Evolutionary conservation across 2,329 filamentous ascomycete species (phyloP).

Genomic region (Fusarium graminum): DNA sequence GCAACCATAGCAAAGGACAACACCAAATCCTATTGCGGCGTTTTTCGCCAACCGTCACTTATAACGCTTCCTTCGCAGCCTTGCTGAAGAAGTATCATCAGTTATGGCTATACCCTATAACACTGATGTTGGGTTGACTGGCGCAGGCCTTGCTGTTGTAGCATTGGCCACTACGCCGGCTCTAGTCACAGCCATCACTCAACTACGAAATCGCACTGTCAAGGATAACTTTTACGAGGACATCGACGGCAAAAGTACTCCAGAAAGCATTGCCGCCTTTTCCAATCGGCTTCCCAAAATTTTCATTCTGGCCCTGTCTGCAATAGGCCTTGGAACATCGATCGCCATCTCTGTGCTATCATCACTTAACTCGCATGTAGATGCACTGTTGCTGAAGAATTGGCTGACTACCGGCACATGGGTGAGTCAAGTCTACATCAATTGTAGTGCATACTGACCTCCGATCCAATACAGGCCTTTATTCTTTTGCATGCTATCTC

Average conservation of each 20-base stretch:
- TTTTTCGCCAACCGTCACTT: slow-evolving; percentile 16
- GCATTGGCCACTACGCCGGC: slow-evolving; percentile 56
- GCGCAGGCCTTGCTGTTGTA: slow-evolving; percentile 53
- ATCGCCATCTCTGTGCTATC: slow-evolving; percentile 68
- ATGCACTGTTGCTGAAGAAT: slow-evolving; percentile 63
- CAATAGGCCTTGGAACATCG: slow-evolving; percentile 67
- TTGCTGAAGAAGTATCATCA: neutral
- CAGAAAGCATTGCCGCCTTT: slow-evolving; percentile 72
- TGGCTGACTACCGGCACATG: slow-evolving; percentile 73
- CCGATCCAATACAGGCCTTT: slow-evolving; percentile 57
- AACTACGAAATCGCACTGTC: slow-evolving; percentile 53
- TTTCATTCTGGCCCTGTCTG: slow-evolving; percentile 66
- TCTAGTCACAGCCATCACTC: slow-evolving; percentile 52
- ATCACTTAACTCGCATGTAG: slow-evolving; percentile 54
- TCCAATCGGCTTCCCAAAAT: slow-evolving; percentile 71
- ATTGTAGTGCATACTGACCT: slow-evolving; percentile 7
- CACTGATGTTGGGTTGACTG: slow-evolving; percentile 49
- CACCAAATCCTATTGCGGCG: slow-evolving; percentile 14
- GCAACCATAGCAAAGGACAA: slow-evolving; percentile 1
- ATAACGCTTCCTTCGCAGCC: neutral
- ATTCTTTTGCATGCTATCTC: slow-evolving; percentile 65
- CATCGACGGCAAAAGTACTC: slow-evolving; percentile 75
- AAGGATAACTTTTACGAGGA: slow-evolving; percentile 72
- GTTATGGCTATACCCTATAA: slow-evolving; percentile 35
- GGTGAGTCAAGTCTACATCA: slow-evolving; percentile 62